Evolutionary conservation across 176 grass and related monocot genomes (phyloP), one percentile per base, ranked within the genome.

Genomic region (Juncus effusus): DNA sequence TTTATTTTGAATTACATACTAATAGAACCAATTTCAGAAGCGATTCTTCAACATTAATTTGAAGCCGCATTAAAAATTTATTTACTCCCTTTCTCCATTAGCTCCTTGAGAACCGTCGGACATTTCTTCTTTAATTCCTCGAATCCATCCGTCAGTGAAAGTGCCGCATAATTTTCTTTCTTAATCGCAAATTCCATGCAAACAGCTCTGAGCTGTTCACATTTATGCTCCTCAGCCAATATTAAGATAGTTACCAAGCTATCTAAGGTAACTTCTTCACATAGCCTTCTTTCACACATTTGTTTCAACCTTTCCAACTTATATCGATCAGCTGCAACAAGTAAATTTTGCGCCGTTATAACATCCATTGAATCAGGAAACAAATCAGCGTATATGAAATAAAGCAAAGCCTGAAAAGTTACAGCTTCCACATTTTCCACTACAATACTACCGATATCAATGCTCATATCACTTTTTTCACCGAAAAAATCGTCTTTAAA

Each of bases 311-410:
- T 19, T 28, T 71, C 67, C 8, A 71, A 4, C 54, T 57, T 71
- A 58, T 59, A 71, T 40, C 7, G 53, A 42, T 6, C 54, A 13
- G 67, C 49, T 6, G 38, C 67, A 0, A 3, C 38, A 13, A 71
- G 13, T 35, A 71, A 59, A 4, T 40, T 3, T 16, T 71, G 67
- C 3, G n/a, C 38, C n/a, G 13, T 42, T 45, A 44, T 19, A 41
- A 71, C 41, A 12, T 13, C 54, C 6, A 40, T 38, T 4, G 16
- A 42, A 71, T 59, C 38, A 42, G 67, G 53, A 4, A 71, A 38
- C 4, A 14, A 71, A 71, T 71, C 54, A 0, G 67, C 56, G 13
- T 71, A 71, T 36, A 71, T 71, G 13, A 71, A 71, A 55, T 71
- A 37, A 71, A 71, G 67, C 67, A 71, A 45, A 42, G 13, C 36